Base-by-base conservation (phyloP, 768 basidiomycete genomes). In the Agaricus subrufescens region DNA sequence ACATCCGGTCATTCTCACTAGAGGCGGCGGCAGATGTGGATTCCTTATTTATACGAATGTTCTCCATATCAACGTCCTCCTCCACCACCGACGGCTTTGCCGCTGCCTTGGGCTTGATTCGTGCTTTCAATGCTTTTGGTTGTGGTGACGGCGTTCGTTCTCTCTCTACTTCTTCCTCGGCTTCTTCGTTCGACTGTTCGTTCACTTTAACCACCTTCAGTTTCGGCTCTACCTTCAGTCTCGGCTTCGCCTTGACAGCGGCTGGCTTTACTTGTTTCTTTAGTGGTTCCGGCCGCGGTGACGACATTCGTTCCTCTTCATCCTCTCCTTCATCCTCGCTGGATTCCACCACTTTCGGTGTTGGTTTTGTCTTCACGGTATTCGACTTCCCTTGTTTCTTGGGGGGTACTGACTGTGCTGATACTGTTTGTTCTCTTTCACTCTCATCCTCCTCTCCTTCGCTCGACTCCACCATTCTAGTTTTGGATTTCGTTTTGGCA, bases 111-210 rank as follows among this genome's bases (percentile, higher is more conserved):
- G 4, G 52, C 37, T 43, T 45, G 59, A 57, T 8, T 60, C 64
- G 66, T n/a, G 72, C 71, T 30, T 75, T 74, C 38, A 75, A 75
- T 7, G 73, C 72, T 6, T 73, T 74, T 72, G 14, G 77, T 11
- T 34, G 34, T 72, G 59, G 70, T 70, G 58, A 68, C 61, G 40
- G 5, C 34, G 34, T 26, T 38, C 38, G 15, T 34, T 19, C 31
- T 52, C 29, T 44, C 51, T 44, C 43, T 57, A 54, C 46, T 37
- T 53, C 52, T n/a, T 54, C 61, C 15, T 63, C 19, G 19, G 19
- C 19, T 19, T 19, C 58, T n/a, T 60, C 54, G n/a, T 63, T 59
- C 10, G 34, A 34, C 7, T 34, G 8, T 6, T 3, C 19, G 19
- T 19, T 19, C 19, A 19, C 19, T 19, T 19, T 19, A 19, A 19